Evolutionary conservation across 1,284 basidiomycete genomes (phyloP).

Genomic region (Apiotrichum veenhuisii): DNA sequence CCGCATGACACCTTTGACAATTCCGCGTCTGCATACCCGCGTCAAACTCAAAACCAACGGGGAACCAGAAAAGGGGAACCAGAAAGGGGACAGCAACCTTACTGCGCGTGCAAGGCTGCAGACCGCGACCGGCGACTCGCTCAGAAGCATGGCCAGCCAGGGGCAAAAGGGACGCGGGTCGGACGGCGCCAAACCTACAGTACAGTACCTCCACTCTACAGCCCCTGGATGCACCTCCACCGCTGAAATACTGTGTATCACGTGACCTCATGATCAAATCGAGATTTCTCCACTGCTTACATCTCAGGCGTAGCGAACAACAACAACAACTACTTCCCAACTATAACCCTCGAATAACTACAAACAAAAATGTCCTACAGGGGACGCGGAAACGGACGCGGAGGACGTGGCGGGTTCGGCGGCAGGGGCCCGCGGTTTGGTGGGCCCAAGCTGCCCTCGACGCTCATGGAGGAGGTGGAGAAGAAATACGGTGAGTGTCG

Average conservation of each 20-base stretch:
- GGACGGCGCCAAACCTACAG: too few relatives aligned
- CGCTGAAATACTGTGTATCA: background rate
- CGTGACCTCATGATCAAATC: background rate
- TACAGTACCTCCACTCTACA: too few relatives aligned
- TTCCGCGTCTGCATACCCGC: too few relatives aligned
- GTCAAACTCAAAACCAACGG: too few relatives aligned
- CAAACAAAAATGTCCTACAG: background rate
- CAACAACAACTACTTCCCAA: background rate
- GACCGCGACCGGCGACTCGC: too few relatives aligned
- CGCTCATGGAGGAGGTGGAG: constrained; percentile 37
- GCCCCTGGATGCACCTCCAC: background rate
- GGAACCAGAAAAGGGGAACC: too few relatives aligned
- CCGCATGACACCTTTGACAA: too few relatives aligned
- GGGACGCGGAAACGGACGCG: background rate
- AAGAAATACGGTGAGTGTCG: constrained; percentile 25
- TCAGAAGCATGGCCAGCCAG: too few relatives aligned
- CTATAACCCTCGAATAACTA: background rate
- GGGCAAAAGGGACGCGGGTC: too few relatives aligned
- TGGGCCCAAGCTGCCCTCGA: constrained; percentile 35
- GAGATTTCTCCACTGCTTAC: background rate
- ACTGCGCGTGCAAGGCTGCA: too few relatives aligned
- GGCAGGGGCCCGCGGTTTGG: background rate
- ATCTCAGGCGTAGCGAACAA: background rate
- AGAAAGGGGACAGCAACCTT: too few relatives aligned
- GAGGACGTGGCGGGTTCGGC: background rate